Percentiles rank a stretch among this genome's conserved stretches.
phyloP scores from a whole-genome alignment of 768 basidiomycete species.

The Leucosporidium creatinivorum region DNA sequence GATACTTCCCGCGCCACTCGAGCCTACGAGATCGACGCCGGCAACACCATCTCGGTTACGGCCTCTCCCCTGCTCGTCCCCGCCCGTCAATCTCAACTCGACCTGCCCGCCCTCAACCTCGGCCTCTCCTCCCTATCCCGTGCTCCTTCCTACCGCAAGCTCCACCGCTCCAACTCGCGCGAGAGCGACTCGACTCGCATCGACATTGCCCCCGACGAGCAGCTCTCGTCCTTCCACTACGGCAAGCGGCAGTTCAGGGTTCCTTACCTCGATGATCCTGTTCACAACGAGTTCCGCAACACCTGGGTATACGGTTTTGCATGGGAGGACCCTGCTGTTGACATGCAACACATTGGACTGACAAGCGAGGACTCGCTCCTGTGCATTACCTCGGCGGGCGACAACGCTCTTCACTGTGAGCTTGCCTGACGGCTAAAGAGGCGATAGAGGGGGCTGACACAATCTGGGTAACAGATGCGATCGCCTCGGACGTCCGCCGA shows the following conservation, averaged over 20 bases:
- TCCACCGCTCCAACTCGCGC: conserved; percentile 12
- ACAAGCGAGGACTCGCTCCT: conserved; percentile 59
- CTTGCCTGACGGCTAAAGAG: too few species aligned
- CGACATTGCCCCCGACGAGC: conserved; percentile 47
- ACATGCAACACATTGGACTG: conserved; percentile 59
- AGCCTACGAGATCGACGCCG: conserved; percentile 59
- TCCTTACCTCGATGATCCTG: conserved; percentile 42
- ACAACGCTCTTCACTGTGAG: conserved; percentile 63
- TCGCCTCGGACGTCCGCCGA: too few species aligned
- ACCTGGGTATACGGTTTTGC: conserved; percentile 29
- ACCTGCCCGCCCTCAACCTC: conserved; percentile 29
- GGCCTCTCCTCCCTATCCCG: conserved; percentile 34
- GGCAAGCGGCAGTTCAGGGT: conserved; percentile 44
- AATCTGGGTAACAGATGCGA: too few species aligned
- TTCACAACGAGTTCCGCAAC: conserved; percentile 57
- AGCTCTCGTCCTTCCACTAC: conserved; percentile 60
- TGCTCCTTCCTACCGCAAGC: not conserved
- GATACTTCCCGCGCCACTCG: conserved; percentile 54
- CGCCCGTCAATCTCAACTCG: conserved; percentile 43
- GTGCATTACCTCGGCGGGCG: conserved; percentile 69
- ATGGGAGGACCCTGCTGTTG: conserved; percentile 68
- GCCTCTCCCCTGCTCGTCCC: conserved; percentile 38
- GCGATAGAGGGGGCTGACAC: conserved; percentile 51
- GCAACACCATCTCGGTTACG: conserved; percentile 46
- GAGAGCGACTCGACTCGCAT: conserved; percentile 39